Conservation (phyloP, 1,139 yeast species). For the Lodderomyces jiufengensis region DNA sequence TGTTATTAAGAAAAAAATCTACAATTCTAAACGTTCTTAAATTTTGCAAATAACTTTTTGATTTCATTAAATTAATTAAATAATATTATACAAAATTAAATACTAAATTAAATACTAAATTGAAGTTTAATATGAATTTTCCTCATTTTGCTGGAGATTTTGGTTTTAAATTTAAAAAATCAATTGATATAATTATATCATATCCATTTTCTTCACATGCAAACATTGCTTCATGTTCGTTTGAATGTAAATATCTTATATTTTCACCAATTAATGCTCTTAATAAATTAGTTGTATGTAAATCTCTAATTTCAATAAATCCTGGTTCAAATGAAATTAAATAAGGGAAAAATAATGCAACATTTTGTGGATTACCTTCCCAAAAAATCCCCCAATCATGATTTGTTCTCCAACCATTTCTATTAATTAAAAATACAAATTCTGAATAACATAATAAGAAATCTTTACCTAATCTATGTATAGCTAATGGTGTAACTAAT, state of each 20-base stretch:
- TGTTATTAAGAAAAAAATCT: too few relatives aligned
- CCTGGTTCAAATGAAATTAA: constrained; percentile 84
- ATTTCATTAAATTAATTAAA: too few relatives aligned
- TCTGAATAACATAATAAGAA: constrained; percentile 85
- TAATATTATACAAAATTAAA: too few relatives aligned
- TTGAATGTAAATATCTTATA: constrained; percentile 81
- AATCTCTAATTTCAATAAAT: constrained; percentile 88
- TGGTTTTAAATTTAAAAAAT: constrained; percentile 59
- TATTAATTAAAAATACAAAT: constrained; percentile 89
- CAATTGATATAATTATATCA: constrained; percentile 88
- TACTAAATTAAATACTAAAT: too few relatives aligned
- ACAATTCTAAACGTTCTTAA: too few relatives aligned
- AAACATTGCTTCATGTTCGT: constrained; percentile 90
- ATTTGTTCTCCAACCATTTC: constrained; percentile 94
- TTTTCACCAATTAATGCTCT: constrained; percentile 94
- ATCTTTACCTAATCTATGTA: constrained; percentile 84
- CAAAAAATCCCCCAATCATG: constrained; percentile 93
- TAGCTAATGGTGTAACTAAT: constrained; percentile 79
- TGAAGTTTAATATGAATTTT: too few relatives aligned
- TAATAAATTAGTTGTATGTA: constrained; percentile 79
- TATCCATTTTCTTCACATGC: constrained; percentile 90
- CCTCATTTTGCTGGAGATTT: constrained; percentile 2
- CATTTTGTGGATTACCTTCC: constrained; percentile 94
- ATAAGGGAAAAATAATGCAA: constrained; percentile 93
- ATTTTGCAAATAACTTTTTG: too few relatives aligned